Evolutionary conservation across 1,139 yeast genomes (phyloP).

Genomic region (Debaryomyces nepalensis): DNA sequence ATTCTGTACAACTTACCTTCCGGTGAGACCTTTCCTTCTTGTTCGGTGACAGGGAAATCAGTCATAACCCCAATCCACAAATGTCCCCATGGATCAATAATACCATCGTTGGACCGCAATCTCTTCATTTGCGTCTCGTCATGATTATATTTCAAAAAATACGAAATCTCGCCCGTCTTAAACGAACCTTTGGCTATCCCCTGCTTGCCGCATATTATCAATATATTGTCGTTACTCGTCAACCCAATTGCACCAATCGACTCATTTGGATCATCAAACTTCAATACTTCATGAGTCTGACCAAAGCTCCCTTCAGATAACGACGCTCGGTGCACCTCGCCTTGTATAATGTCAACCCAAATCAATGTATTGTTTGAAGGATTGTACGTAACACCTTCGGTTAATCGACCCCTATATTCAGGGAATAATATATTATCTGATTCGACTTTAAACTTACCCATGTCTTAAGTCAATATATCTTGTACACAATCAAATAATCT

Average conservation of each 20-base stretch:
- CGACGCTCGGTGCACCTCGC: slow-evolving; percentile 56
- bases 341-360: slow-evolving; percentile 73
- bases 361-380: slow-evolving; percentile 57
- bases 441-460: slow-evolving; percentile 3
- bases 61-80: slow-evolving; percentile 79
- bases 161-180: slow-evolving; percentile 40
- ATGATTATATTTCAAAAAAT: slow-evolving; percentile 50
- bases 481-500: background rate
- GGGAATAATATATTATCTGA: slow-evolving; percentile 35
- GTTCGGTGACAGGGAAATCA: slow-evolving; percentile 44
- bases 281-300: slow-evolving; percentile 44
- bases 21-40: slow-evolving; percentile 32
- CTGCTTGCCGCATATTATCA: slow-evolving; percentile 56
- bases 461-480: background rate
- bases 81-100: slow-evolving; percentile 69
- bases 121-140: slow-evolving; percentile 29
- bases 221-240: slow-evolving; percentile 47
- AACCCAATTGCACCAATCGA: slow-evolving; percentile 69
- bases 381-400: slow-evolving; percentile 73
- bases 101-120: slow-evolving; percentile 75
- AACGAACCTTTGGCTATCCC: slow-evolving; percentile 62
- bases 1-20: slow-evolving; percentile 52
- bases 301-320: slow-evolving; percentile 25
- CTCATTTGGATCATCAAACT: slow-evolving; percentile 40
- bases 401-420: slow-evolving; percentile 54